Conservation (phyloP, 23 red algal species). For the Agarophyton chilense region DNA sequence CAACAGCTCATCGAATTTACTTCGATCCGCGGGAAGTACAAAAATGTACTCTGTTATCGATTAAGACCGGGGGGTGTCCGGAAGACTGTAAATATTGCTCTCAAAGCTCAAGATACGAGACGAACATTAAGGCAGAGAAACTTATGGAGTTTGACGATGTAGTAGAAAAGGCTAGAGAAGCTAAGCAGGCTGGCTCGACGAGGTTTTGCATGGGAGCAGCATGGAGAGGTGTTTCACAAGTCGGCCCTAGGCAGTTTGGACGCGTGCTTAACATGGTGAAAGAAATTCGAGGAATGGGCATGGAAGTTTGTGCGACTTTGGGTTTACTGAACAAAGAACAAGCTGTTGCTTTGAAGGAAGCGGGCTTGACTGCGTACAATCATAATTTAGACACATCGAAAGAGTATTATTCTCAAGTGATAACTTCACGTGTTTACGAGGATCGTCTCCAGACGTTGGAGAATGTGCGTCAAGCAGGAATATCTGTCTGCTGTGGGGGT, state of each 20-base stretch:
- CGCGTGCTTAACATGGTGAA: constrained; percentile 87
- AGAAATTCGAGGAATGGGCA: constrained; percentile 85
- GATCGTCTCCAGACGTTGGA: constrained; percentile 90
- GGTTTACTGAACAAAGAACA: constrained; percentile 91
- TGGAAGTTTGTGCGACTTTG: constrained; percentile 98
- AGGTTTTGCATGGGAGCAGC: constrained; percentile 99
- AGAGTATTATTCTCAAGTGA: constrained; percentile 86
- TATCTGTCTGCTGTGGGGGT: constrained; percentile 97
- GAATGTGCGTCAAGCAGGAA: constrained; percentile 88
- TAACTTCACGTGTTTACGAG: constrained; percentile 86
- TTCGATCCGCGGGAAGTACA: constrained; percentile 92
- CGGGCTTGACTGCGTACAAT: constrained; percentile 98
- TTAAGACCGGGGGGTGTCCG: constrained; percentile 98
- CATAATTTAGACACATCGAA: constrained; percentile 96
- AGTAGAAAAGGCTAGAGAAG: constrained; percentile 63
- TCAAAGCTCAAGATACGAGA: constrained; percentile 82
- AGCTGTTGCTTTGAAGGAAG: constrained; percentile 83
- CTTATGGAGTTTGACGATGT: constrained; percentile 83
- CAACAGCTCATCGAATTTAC: constrained; percentile 81
- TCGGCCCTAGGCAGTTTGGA: constrained; percentile 90
- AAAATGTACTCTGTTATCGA: constrained; percentile 92
- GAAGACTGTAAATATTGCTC: constrained; percentile 99
- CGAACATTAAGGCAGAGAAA: constrained; percentile 86
- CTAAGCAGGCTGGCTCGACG: constrained; percentile 90
- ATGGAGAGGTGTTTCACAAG: constrained; percentile 94